These are phyloP conservation scores for Beauveria pseudobassiana DNA, from an alignment of 2,329 filamentous ascomycete genomes.

Conservation along the genomic window DNA sequence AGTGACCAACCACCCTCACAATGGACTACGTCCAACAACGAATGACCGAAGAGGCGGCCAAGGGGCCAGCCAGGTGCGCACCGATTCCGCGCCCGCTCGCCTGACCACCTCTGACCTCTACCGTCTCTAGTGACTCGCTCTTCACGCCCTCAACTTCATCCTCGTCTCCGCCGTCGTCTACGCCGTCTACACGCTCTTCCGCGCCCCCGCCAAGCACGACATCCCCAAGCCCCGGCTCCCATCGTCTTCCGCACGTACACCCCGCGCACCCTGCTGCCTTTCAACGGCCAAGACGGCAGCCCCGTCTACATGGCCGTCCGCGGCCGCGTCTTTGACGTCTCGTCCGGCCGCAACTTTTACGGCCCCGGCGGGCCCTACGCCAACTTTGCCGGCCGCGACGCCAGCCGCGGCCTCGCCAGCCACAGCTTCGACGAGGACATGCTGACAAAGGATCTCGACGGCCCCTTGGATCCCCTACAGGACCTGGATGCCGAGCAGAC, in stretches of 20 bases:
- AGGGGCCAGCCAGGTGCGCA: conserved; percentile 32
- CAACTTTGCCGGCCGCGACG: conserved; percentile 93
- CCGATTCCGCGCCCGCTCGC: not conserved
- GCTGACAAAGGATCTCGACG: conserved; percentile 85
- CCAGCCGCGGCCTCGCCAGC: conserved; percentile 76
- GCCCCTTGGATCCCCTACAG: conserved; percentile 67
- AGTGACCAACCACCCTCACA: not conserved
- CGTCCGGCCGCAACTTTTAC: conserved; percentile 84
- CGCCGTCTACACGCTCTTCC: conserved; percentile 49
- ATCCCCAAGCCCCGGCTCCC: conserved; percentile 49
- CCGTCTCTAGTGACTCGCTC: conserved; percentile 32
- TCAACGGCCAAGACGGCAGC: conserved; percentile 65
- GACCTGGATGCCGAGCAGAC: conserved; percentile 67
- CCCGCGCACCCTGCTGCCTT: conserved; percentile 73
- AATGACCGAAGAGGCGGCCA: conserved; percentile 44
- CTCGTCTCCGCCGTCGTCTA: conserved; percentile 50
- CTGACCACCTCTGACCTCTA: not conserved
- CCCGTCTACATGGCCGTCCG: conserved; percentile 90
- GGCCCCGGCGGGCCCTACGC: conserved; percentile 90
- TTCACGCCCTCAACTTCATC: conserved; percentile 57
- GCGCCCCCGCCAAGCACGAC: conserved; percentile 36
- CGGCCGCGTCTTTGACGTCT: conserved; percentile 86
- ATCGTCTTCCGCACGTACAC: conserved; percentile 64
- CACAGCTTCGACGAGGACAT: conserved; percentile 93
- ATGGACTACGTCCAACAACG: conserved; percentile 55